Evolutionary conservation across 2,329 filamentous ascomycete species (phyloP), one percentile per base, ranked within the genome.

Genomic region (Sclerotinia sclerotiorum): DNA sequence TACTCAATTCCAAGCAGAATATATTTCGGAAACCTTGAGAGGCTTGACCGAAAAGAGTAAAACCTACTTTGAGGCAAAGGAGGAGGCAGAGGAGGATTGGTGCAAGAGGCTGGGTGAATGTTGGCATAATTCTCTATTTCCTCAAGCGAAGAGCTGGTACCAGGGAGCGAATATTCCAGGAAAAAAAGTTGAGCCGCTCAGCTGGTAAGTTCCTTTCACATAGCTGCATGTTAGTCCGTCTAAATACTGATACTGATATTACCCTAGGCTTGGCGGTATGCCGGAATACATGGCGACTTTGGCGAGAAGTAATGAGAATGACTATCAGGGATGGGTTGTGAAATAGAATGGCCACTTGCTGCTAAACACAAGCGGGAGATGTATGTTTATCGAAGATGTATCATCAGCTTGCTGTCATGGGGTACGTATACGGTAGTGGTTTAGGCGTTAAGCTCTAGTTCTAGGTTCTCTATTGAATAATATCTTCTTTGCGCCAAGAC

Each of bases 121-220:
- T 4, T 76, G 76, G 5, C 69, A 78, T 62, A 67, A 70, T 3
- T 76, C 76, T 27, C 71, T 81, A 3, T 70, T 81, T 46, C 76
- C 78, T 2, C 72, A 58, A 3, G 75, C 76, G 5, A 76, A 78
- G 52, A 78, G 76, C 24, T 81, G 79, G 79, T 82, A 81, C 58
- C 79, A 79, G 76, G 81, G 80, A 0, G 75, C 74, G 4, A 80
- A 79, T 52, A 79, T 83, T 44, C 80, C 80, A 1, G 80, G 80
- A 0, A 82, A 81, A 71, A 69, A 72, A 15, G 68, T 77, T 19
- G 78, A 81, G 72, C 74, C 74, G 10, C 68, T 80, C 56, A 76
- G 79, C 51, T 82, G 69, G 65, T 65, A 46, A 24, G 67, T 39
- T 48, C 24, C 11, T 27, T 11, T 39, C 24, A 21, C 17, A 2